Conservation (phyloP, 257 asterid genomes). For the Solanum paucissectum region DNA sequence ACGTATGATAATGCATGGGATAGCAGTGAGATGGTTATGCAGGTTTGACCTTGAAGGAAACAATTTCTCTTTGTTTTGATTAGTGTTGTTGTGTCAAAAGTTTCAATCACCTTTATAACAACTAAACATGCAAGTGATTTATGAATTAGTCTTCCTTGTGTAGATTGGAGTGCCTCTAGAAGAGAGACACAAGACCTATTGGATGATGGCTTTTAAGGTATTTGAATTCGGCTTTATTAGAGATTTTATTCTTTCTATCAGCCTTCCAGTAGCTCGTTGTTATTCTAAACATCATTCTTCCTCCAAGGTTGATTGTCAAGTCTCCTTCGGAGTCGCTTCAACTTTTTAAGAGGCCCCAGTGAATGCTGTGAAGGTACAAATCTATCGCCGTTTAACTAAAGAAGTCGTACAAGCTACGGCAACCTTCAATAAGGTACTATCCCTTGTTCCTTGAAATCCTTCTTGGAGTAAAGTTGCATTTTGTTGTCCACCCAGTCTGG, state of each 20-base stretch:
- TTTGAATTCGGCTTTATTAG: neutral
- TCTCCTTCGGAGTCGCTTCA: neutral
- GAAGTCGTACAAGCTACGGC: conserved; percentile 1
- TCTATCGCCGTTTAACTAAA: neutral
- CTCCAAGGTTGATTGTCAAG: neutral
- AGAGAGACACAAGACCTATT: conserved; percentile 44
- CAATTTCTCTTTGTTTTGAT: neutral
- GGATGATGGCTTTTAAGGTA: conserved; percentile 45
- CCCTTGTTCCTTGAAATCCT: neutral
- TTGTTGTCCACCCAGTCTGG: neutral
- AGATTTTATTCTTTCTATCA: neutral
- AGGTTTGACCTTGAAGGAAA: conserved; percentile 32
- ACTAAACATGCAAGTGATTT: neutral
- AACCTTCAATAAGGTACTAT: conserved; percentile 49
- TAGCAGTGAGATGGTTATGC: conserved; percentile 82
- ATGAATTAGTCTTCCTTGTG: neutral
- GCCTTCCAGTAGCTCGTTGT: neutral
- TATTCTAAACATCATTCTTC: neutral
- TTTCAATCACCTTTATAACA: neutral
- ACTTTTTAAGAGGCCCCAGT: neutral
- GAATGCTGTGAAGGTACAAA: neutral
- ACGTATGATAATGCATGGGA: conserved; percentile 42
- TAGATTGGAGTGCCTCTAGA: conserved; percentile 63
- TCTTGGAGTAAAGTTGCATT: neutral
- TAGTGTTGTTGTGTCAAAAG: neutral